Conservation (phyloP, 2,329 filamentous ascomycete genomes). For the Stromatinia cepivora region DNA sequence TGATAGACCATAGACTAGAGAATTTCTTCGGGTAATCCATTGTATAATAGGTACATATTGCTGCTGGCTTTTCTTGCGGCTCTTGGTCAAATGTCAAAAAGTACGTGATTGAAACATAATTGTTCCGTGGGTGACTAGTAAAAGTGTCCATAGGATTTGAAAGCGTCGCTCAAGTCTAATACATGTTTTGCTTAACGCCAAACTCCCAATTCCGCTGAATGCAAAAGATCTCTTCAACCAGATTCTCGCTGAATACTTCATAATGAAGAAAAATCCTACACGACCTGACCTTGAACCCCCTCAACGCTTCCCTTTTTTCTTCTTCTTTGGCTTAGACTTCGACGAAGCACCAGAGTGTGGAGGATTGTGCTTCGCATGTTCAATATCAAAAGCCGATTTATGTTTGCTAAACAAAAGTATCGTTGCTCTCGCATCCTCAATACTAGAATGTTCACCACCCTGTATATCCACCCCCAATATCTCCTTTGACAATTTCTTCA, state of each 20-base stretch:
- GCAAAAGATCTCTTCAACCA: background rate
- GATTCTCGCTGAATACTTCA: background rate
- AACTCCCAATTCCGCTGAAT: background rate
- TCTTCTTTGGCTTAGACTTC: constrained; percentile 43
- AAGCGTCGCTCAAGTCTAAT: background rate
- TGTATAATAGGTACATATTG: background rate
- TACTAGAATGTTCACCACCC: constrained; percentile 62
- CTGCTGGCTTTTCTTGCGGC: background rate
- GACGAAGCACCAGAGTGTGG: constrained; percentile 42
- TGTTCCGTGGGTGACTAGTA: background rate
- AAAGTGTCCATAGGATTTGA: background rate
- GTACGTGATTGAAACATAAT: background rate
- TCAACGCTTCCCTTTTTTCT: constrained; percentile 42
- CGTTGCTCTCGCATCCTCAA: constrained; percentile 80
- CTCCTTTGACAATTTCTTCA: constrained; percentile 59
- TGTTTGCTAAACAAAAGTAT: constrained; percentile 86
- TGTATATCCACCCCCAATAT: constrained; percentile 64
- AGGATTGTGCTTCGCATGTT: constrained; percentile 67
- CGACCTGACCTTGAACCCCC: too few relatives aligned
- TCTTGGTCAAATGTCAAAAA: background rate
- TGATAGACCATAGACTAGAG: constrained; percentile 11
- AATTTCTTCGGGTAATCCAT: background rate
- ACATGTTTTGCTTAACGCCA: constrained; percentile 6
- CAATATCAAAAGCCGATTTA: constrained; percentile 82
- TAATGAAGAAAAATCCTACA: too few relatives aligned